Evolutionary conservation across 176 grass and related monocot genomes (phyloP), one percentile per base, ranked within the genome.

Genomic region (Alloteropsis semialata): DNA sequence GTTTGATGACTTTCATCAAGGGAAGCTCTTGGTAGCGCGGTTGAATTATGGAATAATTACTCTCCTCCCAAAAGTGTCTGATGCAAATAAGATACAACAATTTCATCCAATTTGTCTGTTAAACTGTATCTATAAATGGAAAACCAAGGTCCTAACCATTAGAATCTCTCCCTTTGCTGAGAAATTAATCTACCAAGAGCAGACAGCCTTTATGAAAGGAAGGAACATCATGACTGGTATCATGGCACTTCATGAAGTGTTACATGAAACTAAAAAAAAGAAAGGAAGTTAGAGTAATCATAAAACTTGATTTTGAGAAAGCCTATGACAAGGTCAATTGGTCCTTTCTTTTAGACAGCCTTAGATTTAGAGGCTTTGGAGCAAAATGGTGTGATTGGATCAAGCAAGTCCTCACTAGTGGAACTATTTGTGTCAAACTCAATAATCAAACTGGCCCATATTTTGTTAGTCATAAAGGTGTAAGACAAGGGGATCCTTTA

Each of bases 11-110:
- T 46, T 46, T 10, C 10, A 46, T 14, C 9, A 46, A 15, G 44
- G 44, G 13, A 46, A 46, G 1, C 2, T 3, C 0, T 0, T 3
- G 0, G 3, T 21, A 8, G 1, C 30, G 1, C 9, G 5, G 13
- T 4, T 37, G 0, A 36, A 37, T 37, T 9, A 19, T 65, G 44
- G 44, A 2, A 46, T 9, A 0, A 21, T 37, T 18, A 18, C 5
- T 6, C 4, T 5, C 1, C 10, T 46, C 1, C 44, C 44, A 14
- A 46, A 46, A 5, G 39, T 46, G 1, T 46, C 44, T 13, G 6
- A 46, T 46, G 44, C 44, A 3, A 46, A 2, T 1, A 11, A 15
- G 9, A 46, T 46, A 1, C 44, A 46, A 3, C 44, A 46, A 46
- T 46, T 13, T 12, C 1, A 10, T 8, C 9, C 44, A 1, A 46